Conservation (phyloP, 2,329 filamentous ascomycete genomes). For the Claviceps sp. region DNA sequence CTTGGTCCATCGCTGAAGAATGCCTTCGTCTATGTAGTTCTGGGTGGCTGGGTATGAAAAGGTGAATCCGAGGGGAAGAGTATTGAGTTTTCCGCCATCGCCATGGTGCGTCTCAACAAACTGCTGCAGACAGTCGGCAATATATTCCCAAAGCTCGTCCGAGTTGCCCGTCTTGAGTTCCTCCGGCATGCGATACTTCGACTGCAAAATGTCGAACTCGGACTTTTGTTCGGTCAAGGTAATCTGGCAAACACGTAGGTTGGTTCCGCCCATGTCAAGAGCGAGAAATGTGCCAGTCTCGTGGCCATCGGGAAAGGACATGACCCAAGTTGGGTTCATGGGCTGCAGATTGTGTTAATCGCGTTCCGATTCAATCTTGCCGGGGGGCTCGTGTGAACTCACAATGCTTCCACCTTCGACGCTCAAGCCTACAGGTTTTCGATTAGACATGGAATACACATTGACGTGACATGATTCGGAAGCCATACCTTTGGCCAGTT, state of each 20-base stretch:
- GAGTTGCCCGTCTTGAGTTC: conserved; percentile 76
- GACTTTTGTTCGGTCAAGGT: conserved; percentile 76
- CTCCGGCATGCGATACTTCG: conserved; percentile 89
- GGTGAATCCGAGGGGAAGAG: conserved; percentile 78
- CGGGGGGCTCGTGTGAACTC: conserved; percentile 25
- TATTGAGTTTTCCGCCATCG: conserved; percentile 44
- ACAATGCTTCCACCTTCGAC: conserved; percentile 89
- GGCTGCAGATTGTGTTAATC: conserved; percentile 42
- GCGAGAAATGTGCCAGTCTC: conserved; percentile 82
- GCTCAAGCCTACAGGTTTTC: conserved; percentile 47
- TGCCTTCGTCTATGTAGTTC: conserved; percentile 82
- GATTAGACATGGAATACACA: conserved; percentile 2
- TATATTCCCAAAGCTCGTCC: conserved; percentile 88
- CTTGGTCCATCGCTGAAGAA: conserved; percentile 94
- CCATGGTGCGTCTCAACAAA: conserved; percentile 81
- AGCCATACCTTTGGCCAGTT: conserved; percentile 67
- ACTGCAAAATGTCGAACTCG: conserved; percentile 89
- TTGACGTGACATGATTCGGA: background rate
- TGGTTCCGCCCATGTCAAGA: conserved; percentile 92
- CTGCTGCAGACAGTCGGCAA: conserved; percentile 81
- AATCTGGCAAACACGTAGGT: conserved; percentile 88
- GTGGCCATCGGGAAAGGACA: conserved; percentile 73
- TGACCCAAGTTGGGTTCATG: conserved; percentile 97
- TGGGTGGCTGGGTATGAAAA: conserved; percentile 94
- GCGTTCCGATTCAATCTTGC: background rate